These are phyloP conservation scores for Trametes elegans DNA, from an alignment of 768 basidiomycete species.

Conservation along the genomic window DNA sequence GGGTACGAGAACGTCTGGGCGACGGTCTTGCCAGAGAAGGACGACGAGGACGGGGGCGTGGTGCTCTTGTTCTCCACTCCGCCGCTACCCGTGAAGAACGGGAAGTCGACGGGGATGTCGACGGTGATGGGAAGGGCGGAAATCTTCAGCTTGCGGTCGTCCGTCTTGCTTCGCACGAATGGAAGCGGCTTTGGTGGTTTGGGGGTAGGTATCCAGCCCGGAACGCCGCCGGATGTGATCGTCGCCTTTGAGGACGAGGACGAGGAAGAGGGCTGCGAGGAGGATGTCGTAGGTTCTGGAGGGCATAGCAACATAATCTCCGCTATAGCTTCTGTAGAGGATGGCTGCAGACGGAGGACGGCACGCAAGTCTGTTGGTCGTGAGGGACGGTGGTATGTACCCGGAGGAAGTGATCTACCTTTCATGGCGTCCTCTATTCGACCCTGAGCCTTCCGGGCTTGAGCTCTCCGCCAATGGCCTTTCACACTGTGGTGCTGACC, in stretches of 20 bases:
- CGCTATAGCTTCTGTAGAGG: slow-evolving; percentile 57
- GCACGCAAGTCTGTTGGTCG: slow-evolving; percentile 52
- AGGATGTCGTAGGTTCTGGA: slow-evolving; percentile 17
- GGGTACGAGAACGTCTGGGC: slow-evolving; percentile 47
- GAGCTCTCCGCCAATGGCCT: slow-evolving; percentile 67
- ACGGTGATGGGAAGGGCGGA: slow-evolving; percentile 44
- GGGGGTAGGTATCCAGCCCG: slow-evolving; percentile 38
- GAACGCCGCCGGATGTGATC: slow-evolving; percentile 15
- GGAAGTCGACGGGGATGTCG: slow-evolving; percentile 29
- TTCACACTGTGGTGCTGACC: slow-evolving; percentile 66
- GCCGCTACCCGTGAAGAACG: slow-evolving; percentile 18
- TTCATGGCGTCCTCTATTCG: slow-evolving; percentile 56
- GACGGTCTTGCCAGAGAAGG: slow-evolving; percentile 27
- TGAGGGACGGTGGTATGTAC: not conserved
- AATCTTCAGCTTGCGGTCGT: slow-evolving; percentile 55
- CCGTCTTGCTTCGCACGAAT: slow-evolving; percentile 49
- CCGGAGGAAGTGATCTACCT: slow-evolving; percentile 37
- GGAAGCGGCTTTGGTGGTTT: slow-evolving; percentile 49
- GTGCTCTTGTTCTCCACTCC: slow-evolving; percentile 31
- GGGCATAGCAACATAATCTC: slow-evolving; percentile 47
- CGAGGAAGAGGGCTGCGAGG: slow-evolving; percentile 23
- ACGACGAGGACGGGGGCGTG: slow-evolving; percentile 34
- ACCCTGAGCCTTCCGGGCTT: slow-evolving; percentile 61
- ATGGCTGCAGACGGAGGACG: slow-evolving; percentile 58
- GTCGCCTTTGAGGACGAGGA: slow-evolving; percentile 17